These are phyloP conservation scores for Xerocomus potaroensis DNA, from an alignment of 768 basidiomycete species.

Conservation along the genomic window DNA sequence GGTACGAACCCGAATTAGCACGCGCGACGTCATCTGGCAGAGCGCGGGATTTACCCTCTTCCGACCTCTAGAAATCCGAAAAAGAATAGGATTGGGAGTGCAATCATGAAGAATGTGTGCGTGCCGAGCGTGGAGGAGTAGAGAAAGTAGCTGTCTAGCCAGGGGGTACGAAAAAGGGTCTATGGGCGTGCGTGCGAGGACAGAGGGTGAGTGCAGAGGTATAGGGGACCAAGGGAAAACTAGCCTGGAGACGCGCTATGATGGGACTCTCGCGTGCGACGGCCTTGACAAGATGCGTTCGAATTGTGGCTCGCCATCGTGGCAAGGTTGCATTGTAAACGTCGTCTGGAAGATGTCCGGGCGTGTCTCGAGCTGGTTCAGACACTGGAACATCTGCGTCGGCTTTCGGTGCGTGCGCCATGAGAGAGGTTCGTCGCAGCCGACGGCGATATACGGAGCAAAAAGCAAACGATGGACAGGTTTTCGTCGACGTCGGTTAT, in stretches of 20 bases:
- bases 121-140: conserved; percentile 78
- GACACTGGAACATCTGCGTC: background rate
- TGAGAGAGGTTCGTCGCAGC: background rate
- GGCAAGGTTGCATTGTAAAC: conserved; percentile 63
- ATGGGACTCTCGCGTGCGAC: conserved; percentile 57
- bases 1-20: background rate
- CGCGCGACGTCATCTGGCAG: background rate
- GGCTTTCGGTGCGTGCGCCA: background rate
- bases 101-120: conserved; percentile 91
- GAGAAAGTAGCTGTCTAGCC: conserved; percentile 78
- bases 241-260: conserved; percentile 67
- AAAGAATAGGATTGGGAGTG: conserved; percentile 83
- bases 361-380: conserved; percentile 1
- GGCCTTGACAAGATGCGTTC: conserved; percentile 47
- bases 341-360: conserved; percentile 33
- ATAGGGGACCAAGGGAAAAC: conserved; percentile 10
- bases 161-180: conserved; percentile 56
- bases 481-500: too few relatives aligned
- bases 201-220: too few relatives aligned
- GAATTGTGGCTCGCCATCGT: conserved; percentile 60
- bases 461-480: background rate
- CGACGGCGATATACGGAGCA: background rate
- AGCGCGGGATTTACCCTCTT: conserved; percentile 52
- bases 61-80: conserved; percentile 75
- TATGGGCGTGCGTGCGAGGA: conserved; percentile 25